A percentile compares a stretch with the other conserved stretches of the same genome.
Evolutionary conservation across 2,329 filamentous ascomycete species (phyloP).

Genomic region (Orbilia blumenaviensis): DNA sequence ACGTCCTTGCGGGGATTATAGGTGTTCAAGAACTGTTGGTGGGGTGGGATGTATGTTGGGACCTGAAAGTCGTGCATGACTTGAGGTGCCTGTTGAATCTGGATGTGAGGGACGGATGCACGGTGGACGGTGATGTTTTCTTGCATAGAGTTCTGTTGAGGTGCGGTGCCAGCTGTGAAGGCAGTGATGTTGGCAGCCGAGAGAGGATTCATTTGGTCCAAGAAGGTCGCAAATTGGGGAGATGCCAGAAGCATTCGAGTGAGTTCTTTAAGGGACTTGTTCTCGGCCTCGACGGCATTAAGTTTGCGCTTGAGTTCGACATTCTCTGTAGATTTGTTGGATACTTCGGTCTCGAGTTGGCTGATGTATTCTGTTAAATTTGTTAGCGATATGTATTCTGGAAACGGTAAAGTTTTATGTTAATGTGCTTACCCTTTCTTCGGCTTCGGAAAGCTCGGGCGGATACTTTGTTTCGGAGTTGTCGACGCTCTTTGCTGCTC

Average conservation of each 20-base stretch:
- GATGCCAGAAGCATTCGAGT: slow-evolving; percentile 84
- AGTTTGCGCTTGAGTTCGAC: slow-evolving; percentile 83
- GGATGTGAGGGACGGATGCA: slow-evolving; percentile 52
- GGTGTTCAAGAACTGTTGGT: slow-evolving; percentile 53
- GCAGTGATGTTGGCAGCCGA: slow-evolving; percentile 40
- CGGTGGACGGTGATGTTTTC: slow-evolving; percentile 55
- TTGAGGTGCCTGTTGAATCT: slow-evolving; percentile 47
- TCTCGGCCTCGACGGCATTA: slow-evolving; percentile 82
- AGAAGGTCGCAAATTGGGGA: slow-evolving; percentile 70
- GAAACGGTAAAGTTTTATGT: background rate
- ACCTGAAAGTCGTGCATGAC: slow-evolving; percentile 48
- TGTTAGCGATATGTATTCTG: slow-evolving; percentile 54
- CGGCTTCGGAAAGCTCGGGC: slow-evolving; percentile 97
- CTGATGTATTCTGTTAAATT: slow-evolving; percentile 84
- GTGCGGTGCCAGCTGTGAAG: slow-evolving; percentile 17
- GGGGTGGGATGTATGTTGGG: slow-evolving; percentile 33
- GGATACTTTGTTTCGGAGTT: slow-evolving; percentile 98
- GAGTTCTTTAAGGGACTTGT: slow-evolving; percentile 78
- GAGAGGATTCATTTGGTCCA: slow-evolving; percentile 55
- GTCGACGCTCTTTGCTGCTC: slow-evolving; percentile 95
- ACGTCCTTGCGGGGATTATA: slow-evolving; percentile 56
- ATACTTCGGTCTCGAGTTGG: slow-evolving; percentile 90
- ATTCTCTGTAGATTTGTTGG: slow-evolving; percentile 82
- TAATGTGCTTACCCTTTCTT: slow-evolving; percentile 80
- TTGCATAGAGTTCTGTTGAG: slow-evolving; percentile 52